phyloP scores from a whole-genome alignment of 2,329 filamentous ascomycete genomes.

The Boeremia lycopersici region DNA sequence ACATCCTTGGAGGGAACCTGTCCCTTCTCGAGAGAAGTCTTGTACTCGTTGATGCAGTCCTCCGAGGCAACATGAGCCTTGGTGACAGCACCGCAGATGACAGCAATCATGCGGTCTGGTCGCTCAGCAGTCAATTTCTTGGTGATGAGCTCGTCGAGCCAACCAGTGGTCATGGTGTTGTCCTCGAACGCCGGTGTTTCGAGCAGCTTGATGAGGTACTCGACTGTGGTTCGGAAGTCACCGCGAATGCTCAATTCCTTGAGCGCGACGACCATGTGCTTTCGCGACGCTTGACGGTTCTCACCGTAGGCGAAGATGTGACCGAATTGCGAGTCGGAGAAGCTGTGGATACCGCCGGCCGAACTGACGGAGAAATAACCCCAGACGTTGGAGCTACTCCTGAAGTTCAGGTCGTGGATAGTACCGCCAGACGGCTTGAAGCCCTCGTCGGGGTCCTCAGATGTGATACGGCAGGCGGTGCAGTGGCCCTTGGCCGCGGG shows the following conservation, averaged over 20 bases:
- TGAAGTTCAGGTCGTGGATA: conserved; percentile 99
- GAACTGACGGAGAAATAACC: conserved; percentile 99
- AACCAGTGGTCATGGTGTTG: conserved; percentile 98
- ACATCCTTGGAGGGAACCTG: conserved; percentile 97
- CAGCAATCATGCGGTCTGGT: conserved; percentile 90
- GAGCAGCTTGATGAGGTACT: conserved; percentile 97
- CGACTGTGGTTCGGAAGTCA: conserved; percentile 97
- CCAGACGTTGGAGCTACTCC: conserved; percentile 98
- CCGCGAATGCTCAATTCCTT: conserved; percentile 99
- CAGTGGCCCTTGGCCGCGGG: conserved; percentile 95
- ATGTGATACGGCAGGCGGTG: conserved; percentile 98
- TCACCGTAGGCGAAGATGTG: conserved; percentile 99
- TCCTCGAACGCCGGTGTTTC: conserved; percentile 98
- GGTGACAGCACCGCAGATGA: conserved; percentile 91
- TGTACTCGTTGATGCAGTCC: conserved; percentile 84
- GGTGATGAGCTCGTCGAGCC: conserved; percentile 97
- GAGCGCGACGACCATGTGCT: conserved; percentile 98
- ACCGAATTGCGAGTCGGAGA: conserved; percentile 98
- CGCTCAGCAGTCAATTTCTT: conserved; percentile 97
- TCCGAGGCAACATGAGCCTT: conserved; percentile 97
- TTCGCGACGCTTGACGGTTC: conserved; percentile 92
- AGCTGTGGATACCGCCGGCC: conserved; percentile 96
- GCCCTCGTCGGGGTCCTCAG: conserved; percentile 96
- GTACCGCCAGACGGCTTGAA: conserved; percentile 99
- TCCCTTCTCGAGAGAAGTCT: conserved; percentile 88